Base-by-base conservation (phyloP, 179 eudicot species). In the Silene coronaria region DNA sequence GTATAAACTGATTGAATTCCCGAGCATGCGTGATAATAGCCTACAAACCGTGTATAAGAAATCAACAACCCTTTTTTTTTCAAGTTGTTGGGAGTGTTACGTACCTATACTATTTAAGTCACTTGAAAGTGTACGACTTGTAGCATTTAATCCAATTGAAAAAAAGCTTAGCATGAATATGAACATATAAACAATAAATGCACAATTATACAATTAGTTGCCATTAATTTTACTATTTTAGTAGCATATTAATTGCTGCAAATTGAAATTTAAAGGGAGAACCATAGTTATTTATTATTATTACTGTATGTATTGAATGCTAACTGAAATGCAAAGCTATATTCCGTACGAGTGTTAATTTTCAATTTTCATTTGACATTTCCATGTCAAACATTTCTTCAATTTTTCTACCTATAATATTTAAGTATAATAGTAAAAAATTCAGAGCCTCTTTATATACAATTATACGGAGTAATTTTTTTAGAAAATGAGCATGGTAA, bases 111-210 rank as follows among this genome's bases (percentile, higher is more conserved):
- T 21, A 6, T 42, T 45, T 23, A 2, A 57, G 73, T 46, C 22
- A 48, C 11, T 36, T 21, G 23, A 69, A 1, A 12, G 32, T 12
- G 70, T 67, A 67, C 70, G 51, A 67, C n/a, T 23, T 5, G 0
- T 23, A 70, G 60, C 73, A 70, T 70, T 70, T 14, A 70, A 46
- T 13, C 13, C 32, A 0, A 3, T 17, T 24, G 34, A 42, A 19
- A 0, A 70, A 48, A 70, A 23, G 48, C n/a, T 12, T 46, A 1
- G 24, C 34, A 68, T 23, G 58, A 70, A 46, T 26, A 27, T 32
- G 70, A 6, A 67, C 2, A 48, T 26, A 42, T 60, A 51, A 12
- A 60, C 26, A 76, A n/a, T 76, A 24, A 76, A 76, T 59, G 79
- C 45, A 2, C 1, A 60, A 24, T 57, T 62, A 42, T 24, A 69